These are phyloP conservation scores for Neurospora sp. DNA, from an alignment of 495 filamentous ascomycete species.

Conservation along the genomic window DNA sequence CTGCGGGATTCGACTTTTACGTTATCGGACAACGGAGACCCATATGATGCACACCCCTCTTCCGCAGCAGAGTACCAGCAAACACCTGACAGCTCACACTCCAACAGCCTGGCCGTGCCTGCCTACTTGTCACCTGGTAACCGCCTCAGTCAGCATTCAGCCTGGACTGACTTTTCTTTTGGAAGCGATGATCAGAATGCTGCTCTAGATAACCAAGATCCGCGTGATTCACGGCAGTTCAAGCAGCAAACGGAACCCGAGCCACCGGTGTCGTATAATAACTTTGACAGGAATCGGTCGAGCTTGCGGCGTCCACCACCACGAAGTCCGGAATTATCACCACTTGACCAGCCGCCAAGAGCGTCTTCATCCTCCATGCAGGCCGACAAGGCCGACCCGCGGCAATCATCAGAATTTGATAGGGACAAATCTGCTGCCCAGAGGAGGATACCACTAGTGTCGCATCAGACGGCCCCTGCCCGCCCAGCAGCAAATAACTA, in stretches of 20 bases:
- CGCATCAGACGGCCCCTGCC: constrained; percentile 27
- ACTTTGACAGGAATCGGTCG: neutral
- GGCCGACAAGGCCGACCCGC: constrained; percentile 6
- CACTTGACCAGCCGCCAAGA: constrained; percentile 13
- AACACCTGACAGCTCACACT: constrained; percentile 19
- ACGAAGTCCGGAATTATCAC: constrained; percentile 15
- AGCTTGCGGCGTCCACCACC: constrained; percentile 10
- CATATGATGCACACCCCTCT: constrained; percentile 15
- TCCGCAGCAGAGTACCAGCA: constrained; percentile 16
- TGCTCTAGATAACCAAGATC: constrained; percentile 7
- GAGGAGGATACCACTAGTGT: constrained; percentile 17
- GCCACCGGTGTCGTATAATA: neutral
- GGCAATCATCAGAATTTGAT: constrained; percentile 26
- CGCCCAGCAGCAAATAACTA: constrained; percentile 10
- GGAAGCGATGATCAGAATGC: constrained; percentile 33
- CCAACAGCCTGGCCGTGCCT: constrained; percentile 31
- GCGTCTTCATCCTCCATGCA: constrained; percentile 13
- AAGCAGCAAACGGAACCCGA: neutral
- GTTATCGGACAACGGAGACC: constrained; percentile 18
- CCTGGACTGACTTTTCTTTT: constrained; percentile 48
- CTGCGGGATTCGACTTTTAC: constrained; percentile 24
- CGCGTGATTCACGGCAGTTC: neutral
- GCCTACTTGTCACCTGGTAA: constrained; percentile 33
- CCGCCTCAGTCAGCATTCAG: constrained; percentile 39
- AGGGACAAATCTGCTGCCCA: constrained; percentile 7